Evolutionary conservation across 495 filamentous ascomycete genomes (phyloP), one percentile per base, ranked within the genome.

Genomic region (Pseudoneurospora amorphoporcata): DNA sequence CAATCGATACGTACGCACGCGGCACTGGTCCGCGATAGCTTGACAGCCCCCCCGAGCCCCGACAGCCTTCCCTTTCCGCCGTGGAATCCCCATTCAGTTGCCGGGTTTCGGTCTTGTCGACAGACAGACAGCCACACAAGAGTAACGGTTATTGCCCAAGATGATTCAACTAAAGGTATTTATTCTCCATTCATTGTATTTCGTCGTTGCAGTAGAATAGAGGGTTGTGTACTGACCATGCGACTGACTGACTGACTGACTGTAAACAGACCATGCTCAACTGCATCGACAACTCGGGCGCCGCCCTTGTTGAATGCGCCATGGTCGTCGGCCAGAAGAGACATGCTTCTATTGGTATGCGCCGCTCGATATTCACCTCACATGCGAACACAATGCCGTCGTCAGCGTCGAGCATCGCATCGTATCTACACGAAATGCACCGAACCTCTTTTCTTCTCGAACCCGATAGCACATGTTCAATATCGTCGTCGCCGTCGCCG

Each of bases 231-330:
- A 70, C 77, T 80, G 39, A 76, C 76, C 41, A 38, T 17, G 12
- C 10, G 17, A 32, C 42, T 38, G 72, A 72, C 9, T 23, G 23
- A 23, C 23, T 23, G 1, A n/a, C n/a, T n/a, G n/a, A n/a, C n/a
- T 35, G 10, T n/a, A 5, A 35, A 29, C 80, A 99, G 96, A 92
- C 94, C 83, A 92, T 99, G 91, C 87, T 98, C 74, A 98, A 94
- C 81, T 98, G 96, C 90, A 98, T 99, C 89, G 96, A 99, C 91
- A 99, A 99, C 87, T 98, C 96, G 69, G 96, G 96, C 79, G 96
- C 96, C 77, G 94, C 96, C 73, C 83, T 99, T 76, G 96, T 98
- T 84, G 96, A 99, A 84, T 99, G 96, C 84, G 92, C 92, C 78
- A 90, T 92, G 79, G 92, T 98, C 68, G 82, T 98, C 76, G 92